Evolutionary conservation across 192 early-diverging fungal species (phyloP).

Genomic region (Borealophlyctis nickersoniae): DNA sequence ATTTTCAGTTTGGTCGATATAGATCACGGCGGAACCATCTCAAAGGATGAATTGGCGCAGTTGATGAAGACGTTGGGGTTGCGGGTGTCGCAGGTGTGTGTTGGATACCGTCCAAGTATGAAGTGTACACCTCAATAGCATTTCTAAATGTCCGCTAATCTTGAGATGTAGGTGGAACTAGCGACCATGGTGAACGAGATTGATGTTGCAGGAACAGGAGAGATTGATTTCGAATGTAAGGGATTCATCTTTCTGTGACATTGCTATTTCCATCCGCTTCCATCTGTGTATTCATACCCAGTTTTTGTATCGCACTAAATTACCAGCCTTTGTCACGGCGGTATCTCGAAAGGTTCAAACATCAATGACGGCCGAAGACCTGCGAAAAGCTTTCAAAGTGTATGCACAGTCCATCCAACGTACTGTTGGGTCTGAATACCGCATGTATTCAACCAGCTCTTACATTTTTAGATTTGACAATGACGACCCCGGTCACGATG

Average conservation of each 20-base stretch:
- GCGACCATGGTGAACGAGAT: slow-evolving; percentile 55
- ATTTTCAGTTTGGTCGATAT: slow-evolving; percentile 58
- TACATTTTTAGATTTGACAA: slow-evolving; percentile 20
- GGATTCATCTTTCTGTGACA: background rate
- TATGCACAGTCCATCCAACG: slow-evolving; percentile 10
- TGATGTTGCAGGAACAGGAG: slow-evolving; percentile 45
- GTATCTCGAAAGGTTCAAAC: slow-evolving; percentile 54
- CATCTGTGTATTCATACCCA: slow-evolving; percentile 5
- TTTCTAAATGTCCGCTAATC: background rate
- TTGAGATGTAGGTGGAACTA: slow-evolving; percentile 31
- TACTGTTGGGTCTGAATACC: background rate
- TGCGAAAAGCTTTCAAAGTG: slow-evolving; percentile 42
- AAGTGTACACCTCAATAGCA: background rate
- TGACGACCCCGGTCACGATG: slow-evolving; percentile 12
- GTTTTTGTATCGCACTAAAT: no score
- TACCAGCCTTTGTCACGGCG: slow-evolving; percentile 53
- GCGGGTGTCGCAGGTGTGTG: slow-evolving; percentile 37
- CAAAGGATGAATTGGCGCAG: slow-evolving; percentile 45
- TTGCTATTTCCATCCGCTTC: slow-evolving; percentile 5
- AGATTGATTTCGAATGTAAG: slow-evolving; percentile 59
- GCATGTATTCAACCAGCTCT: background rate
- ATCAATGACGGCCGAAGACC: slow-evolving; percentile 41
- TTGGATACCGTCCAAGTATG: background rate
- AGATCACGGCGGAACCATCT: slow-evolving; percentile 53
- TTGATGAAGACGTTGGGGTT: slow-evolving; percentile 56